Conservation (phyloP, 257 asterid genomes). For the Verbena officinalis region DNA sequence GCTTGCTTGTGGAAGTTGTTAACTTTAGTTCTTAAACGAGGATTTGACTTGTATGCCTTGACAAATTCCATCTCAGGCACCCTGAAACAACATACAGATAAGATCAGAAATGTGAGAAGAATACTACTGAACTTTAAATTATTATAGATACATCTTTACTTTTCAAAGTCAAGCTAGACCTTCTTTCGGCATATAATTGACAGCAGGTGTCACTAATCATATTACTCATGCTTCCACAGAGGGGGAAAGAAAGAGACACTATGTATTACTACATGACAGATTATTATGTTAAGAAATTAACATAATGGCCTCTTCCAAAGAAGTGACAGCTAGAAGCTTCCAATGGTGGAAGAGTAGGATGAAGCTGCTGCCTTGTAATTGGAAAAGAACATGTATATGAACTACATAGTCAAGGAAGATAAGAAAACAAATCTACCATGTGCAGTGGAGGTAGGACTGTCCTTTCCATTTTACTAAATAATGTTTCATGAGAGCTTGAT, state of each 20-base stretch:
- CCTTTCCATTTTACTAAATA: slow-evolving; percentile 98
- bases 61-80: slow-evolving; percentile 87
- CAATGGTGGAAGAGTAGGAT: slow-evolving; percentile 20
- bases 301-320: slow-evolving; percentile 23
- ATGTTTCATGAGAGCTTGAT: slow-evolving; percentile 84
- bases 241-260: slow-evolving; percentile 10
- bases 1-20: slow-evolving; percentile 79
- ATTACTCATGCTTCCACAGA: slow-evolving; percentile 5
- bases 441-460: slow-evolving; percentile 85
- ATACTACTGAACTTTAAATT: slow-evolving; percentile 4
- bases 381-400: slow-evolving; percentile 14
- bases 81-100: slow-evolving; percentile 52
- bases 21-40: slow-evolving; percentile 85
- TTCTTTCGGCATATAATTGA: slow-evolving; percentile 20
- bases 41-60: slow-evolving; percentile 88
- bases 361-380: slow-evolving; percentile 18
- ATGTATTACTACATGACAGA: neutral
- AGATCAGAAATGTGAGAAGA: slow-evolving; percentile 23
- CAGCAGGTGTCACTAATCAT: slow-evolving; percentile 18
- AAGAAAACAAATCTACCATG: slow-evolving; percentile 59
- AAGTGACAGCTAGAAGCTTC: slow-evolving; percentile 29
- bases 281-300: neutral
- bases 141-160: slow-evolving; percentile 21
- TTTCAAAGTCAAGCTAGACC: slow-evolving; percentile 24
- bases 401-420: slow-evolving; percentile 25